phyloP scores from a whole-genome alignment of 148 eudicot species.

The Simmondsia chinensis region DNA sequence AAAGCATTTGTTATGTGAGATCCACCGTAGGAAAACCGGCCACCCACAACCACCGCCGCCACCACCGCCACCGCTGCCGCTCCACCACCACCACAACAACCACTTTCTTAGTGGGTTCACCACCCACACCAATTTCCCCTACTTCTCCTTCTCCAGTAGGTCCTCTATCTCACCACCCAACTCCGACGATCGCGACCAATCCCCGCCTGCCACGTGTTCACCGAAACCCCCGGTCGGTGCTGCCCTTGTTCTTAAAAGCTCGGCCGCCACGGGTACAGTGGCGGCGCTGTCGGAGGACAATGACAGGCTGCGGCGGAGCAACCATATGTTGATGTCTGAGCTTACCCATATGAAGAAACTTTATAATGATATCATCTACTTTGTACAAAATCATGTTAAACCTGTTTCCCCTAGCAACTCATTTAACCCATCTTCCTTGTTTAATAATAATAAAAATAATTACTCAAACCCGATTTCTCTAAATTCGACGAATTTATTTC shows the following conservation, averaged over 20 bases:
- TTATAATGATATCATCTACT: constrained; percentile 80
- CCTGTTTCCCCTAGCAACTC: constrained; percentile 45
- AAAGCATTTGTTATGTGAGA: constrained; percentile 77
- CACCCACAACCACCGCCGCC: constrained; percentile 40
- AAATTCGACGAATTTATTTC: constrained; percentile 8
- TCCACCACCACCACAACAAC: not conserved
- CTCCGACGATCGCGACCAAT: constrained; percentile 35
- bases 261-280: constrained; percentile 14
- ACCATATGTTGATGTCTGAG: constrained; percentile 61
- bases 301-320: constrained; percentile 62
- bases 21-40: constrained; percentile 75
- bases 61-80: constrained; percentile 9
- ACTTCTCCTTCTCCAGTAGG: constrained; percentile 11
- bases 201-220: constrained; percentile 1
- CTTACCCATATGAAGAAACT: constrained; percentile 82
- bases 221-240: not conserved
- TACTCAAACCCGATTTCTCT: constrained; percentile 7
- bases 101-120: not conserved
- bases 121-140: constrained; percentile 24
- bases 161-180: constrained; percentile 57
- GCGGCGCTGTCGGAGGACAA: constrained; percentile 68
- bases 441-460: too few species aligned
- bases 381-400: constrained; percentile 83
- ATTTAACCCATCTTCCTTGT: too few species aligned
- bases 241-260: not conserved